Evolutionary conservation across 1,139 yeast species (phyloP).

Genomic region (Debaryomyces coudertii): DNA sequence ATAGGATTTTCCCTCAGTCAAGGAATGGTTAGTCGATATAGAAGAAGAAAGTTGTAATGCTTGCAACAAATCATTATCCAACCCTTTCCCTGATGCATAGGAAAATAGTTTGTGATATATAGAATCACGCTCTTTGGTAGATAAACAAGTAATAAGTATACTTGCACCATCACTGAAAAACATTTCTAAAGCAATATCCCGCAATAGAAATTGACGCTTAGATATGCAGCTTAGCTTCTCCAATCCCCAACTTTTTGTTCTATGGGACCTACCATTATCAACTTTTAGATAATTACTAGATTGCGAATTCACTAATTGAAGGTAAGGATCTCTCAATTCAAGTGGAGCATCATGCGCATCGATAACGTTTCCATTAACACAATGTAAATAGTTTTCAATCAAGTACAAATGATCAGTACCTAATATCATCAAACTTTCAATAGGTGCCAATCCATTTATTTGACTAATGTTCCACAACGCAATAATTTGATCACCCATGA

Average conservation of each 20-base stretch:
- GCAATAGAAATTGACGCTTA: slow-evolving; percentile 69
- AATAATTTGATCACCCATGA: slow-evolving; percentile 68
- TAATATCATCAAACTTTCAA: slow-evolving; percentile 71
- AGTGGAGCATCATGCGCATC: slow-evolving; percentile 69
- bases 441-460: slow-evolving; percentile 70
- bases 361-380: slow-evolving; percentile 61
- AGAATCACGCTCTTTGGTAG: slow-evolving; percentile 55
- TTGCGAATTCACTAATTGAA: slow-evolving; percentile 55
- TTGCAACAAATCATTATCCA: slow-evolving; percentile 55
- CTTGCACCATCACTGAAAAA: slow-evolving; percentile 75
- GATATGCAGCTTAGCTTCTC: slow-evolving; percentile 62
- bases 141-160: slow-evolving; percentile 59
- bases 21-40: slow-evolving; percentile 17
- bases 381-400: slow-evolving; percentile 68
- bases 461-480: slow-evolving; percentile 77
- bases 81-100: slow-evolving; percentile 48
- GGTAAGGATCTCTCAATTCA: slow-evolving; percentile 64
- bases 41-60: slow-evolving; percentile 52
- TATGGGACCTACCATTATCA: slow-evolving; percentile 37
- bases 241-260: slow-evolving; percentile 58
- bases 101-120: slow-evolving; percentile 52
- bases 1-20: slow-evolving; percentile 20
- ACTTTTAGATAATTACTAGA: slow-evolving; percentile 24
- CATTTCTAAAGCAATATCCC: slow-evolving; percentile 80
- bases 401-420: slow-evolving; percentile 68